phyloP scores from a whole-genome alignment of 2,329 filamentous ascomycete species.

The Aspergillus spinulosporus region DNA sequence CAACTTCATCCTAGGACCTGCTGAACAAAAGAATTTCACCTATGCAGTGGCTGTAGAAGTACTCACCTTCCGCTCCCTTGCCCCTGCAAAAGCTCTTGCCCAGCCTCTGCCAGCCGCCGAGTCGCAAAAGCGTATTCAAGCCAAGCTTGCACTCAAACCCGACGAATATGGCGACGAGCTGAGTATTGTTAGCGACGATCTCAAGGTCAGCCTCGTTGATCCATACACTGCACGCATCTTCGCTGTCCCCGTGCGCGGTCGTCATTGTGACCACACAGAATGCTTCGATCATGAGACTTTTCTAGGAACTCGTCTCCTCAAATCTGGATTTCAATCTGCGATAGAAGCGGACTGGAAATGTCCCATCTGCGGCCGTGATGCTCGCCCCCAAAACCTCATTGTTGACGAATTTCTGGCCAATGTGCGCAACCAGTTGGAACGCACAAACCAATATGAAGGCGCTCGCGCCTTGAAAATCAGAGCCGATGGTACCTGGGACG shows the following conservation, averaged over 20 bases:
- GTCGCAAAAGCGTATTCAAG: slow-evolving; percentile 60
- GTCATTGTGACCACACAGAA: slow-evolving; percentile 71
- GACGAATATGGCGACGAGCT: slow-evolving; percentile 59
- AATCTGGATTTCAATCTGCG: slow-evolving; percentile 44
- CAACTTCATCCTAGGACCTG: slow-evolving; percentile 43
- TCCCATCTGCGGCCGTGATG: slow-evolving; percentile 77
- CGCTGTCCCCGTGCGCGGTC: slow-evolving; percentile 69
- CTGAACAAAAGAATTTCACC: slow-evolving; percentile 34
- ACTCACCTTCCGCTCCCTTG: slow-evolving; percentile 55
- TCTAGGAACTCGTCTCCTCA: slow-evolving; percentile 62
- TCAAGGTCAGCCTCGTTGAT: slow-evolving; percentile 66
- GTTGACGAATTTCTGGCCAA: slow-evolving; percentile 72
- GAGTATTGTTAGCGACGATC: slow-evolving; percentile 56
- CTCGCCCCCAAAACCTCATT: slow-evolving; percentile 68
- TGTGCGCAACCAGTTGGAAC: slow-evolving; percentile 59
- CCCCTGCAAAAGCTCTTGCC: slow-evolving; percentile 41
- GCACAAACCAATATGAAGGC: slow-evolving; percentile 49
- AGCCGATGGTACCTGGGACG: slow-evolving; percentile 65
- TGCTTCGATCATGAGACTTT: slow-evolving; percentile 89
- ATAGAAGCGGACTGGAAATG: slow-evolving; percentile 70
- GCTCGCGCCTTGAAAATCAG: slow-evolving; percentile 64
- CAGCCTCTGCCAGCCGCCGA: slow-evolving; percentile 47
- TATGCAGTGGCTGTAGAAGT: slow-evolving; percentile 71
- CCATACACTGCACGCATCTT: slow-evolving; percentile 68
- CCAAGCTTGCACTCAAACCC: slow-evolving; percentile 44